Evolutionary conservation across 2,329 filamentous ascomycete genomes (phyloP).

Genomic region (Teratosphaeria epicoccoides): DNA sequence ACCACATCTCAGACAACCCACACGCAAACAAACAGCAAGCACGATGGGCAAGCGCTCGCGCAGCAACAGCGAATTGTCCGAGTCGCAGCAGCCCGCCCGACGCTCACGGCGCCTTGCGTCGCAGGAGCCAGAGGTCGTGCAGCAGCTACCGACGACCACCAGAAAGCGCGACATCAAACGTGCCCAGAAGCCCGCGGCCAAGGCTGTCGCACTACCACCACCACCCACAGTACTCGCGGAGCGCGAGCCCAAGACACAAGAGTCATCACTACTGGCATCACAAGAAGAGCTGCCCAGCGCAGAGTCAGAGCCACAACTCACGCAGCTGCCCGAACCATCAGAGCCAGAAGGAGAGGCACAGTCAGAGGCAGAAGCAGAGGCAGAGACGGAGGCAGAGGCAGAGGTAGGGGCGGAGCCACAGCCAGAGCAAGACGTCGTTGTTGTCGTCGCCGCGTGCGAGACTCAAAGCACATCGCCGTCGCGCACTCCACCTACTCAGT

Average conservation of each 20-base stretch:
- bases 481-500: not conserved
- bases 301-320: not conserved
- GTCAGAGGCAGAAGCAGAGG: not conserved
- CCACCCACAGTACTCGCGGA: not conserved
- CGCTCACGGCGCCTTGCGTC: constrained; percentile 1
- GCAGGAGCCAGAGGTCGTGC: constrained; percentile 1
- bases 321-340: not conserved
- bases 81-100: not conserved
- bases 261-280: not conserved
- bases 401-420: not conserved
- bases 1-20: not conserved
- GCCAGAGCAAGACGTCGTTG: not conserved
- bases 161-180: not conserved
- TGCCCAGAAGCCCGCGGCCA: not conserved
- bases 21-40: not conserved
- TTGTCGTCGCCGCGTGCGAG: not conserved
- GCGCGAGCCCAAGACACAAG: not conserved
- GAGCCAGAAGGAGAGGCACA: not conserved
- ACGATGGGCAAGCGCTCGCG: not conserved
- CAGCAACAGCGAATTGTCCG: not conserved
- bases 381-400: not conserved
- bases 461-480: not conserved
- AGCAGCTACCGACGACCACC: not conserved
- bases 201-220: not conserved
- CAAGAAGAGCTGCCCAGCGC: not conserved